Evolutionary conservation across 169 alveolate species (phyloP).

Genomic region (Cryptosporidium meleagridis): DNA sequence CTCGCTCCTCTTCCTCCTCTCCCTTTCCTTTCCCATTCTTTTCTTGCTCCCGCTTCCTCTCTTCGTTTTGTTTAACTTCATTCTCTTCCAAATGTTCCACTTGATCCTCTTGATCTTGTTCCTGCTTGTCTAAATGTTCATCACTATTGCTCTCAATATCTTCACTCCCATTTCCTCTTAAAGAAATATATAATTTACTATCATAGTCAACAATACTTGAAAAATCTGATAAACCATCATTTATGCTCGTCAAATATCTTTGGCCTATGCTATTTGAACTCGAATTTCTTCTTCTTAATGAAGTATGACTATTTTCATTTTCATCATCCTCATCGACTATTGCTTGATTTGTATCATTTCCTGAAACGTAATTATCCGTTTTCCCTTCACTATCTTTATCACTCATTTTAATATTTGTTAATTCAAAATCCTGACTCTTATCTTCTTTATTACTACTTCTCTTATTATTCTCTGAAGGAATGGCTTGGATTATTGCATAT

Average conservation of each 20-base stretch:
- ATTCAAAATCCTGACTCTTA: not conserved
- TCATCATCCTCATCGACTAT: not conserved
- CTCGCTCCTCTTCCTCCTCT: no score
- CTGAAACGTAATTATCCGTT: not conserved
- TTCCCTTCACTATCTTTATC: not conserved
- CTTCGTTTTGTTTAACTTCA: not conserved
- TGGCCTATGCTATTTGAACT: not conserved
- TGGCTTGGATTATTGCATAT: not conserved
- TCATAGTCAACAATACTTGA: not conserved
- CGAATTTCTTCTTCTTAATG: not conserved
- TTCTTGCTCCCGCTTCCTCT: no score
- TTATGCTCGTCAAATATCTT: not conserved
- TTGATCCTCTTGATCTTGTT: not conserved
- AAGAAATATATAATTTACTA: not conserved
- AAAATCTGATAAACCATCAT: not conserved
- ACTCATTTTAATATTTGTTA: not conserved
- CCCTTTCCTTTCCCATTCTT: no score
- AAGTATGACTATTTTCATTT: not conserved
- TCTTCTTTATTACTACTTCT: not conserved
- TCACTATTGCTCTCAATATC: not conserved
- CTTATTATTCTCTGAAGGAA: constrained; percentile 1
- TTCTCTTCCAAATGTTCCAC: not conserved
- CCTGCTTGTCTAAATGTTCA: not conserved
- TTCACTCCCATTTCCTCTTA: not conserved
- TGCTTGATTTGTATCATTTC: not conserved